Evolutionary conservation across 768 basidiomycete genomes (phyloP).

Genomic region (Rhodotorula diobovata): DNA sequence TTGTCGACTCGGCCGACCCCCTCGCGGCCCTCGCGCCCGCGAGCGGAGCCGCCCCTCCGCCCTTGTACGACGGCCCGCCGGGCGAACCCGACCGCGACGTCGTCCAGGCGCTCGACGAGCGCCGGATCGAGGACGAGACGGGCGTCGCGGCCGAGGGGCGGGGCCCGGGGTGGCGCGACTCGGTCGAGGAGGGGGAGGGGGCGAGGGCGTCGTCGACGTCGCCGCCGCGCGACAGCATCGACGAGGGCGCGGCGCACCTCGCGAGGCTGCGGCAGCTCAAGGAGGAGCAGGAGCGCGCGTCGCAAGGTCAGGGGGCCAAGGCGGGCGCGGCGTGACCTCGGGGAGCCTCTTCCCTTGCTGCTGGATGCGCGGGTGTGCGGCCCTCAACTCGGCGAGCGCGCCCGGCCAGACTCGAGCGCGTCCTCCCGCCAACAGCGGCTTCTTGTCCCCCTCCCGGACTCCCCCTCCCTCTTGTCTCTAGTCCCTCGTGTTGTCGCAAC

Average conservation of each 20-base stretch:
- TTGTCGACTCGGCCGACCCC: conserved; percentile 16
- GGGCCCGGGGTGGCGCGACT: background rate
- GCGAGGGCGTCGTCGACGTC: background rate
- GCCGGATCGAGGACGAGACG: background rate
- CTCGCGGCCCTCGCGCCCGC: background rate
- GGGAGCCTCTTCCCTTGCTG: too few species aligned
- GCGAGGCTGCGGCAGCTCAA: conserved; percentile 24
- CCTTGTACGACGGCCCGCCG: conserved; percentile 23
- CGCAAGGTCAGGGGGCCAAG: too few species aligned
- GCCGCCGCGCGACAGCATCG: background rate
- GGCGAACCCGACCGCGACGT: background rate
- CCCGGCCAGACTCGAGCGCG: too few species aligned
- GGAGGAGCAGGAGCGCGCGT: conserved; percentile 21
- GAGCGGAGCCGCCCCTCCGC: background rate
- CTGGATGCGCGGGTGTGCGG: too few species aligned
- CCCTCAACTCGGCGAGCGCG: too few species aligned
- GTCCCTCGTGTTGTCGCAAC: background rate
- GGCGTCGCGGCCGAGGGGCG: background rate
- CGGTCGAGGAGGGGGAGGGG: conserved; percentile 1
- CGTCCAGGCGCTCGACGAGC: conserved; percentile 18
- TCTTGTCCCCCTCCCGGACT: too few species aligned
- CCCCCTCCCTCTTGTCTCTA: background rate
- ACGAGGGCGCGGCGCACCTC: conserved; percentile 30
- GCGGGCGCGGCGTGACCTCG: background rate
- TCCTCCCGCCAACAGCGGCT: too few species aligned